Evolutionary conservation across 2,329 filamentous ascomycete species (phyloP).

Genomic region (Penicillium sp.): DNA sequence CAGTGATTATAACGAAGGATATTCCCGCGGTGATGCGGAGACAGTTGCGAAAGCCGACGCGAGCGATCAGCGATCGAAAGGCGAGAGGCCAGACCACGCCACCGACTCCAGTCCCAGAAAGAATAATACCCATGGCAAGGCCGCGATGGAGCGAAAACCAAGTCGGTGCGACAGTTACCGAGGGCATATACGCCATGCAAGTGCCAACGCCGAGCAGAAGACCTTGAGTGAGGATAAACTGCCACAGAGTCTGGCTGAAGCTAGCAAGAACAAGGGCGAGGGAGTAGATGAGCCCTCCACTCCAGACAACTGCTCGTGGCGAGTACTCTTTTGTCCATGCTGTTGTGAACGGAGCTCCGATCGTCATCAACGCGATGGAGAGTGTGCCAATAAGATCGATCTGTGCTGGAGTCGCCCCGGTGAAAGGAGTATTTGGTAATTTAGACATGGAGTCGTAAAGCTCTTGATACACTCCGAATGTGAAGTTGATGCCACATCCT

Average conservation of each 20-base stretch:
- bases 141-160: constrained; percentile 43
- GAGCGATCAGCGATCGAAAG: constrained; percentile 33
- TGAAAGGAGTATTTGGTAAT: constrained; percentile 37
- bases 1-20: constrained; percentile 33
- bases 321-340: constrained; percentile 41
- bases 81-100: constrained; percentile 43
- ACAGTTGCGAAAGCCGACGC: constrained; percentile 43
- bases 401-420: constrained; percentile 37
- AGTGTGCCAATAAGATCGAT: constrained; percentile 47
- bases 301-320: constrained; percentile 33
- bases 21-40: constrained; percentile 40
- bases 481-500: constrained; percentile 43
- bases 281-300: constrained; percentile 35
- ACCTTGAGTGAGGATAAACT: constrained; percentile 40
- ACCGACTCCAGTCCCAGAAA: constrained; percentile 43
- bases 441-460: constrained; percentile 41
- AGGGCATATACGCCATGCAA: constrained; percentile 42
- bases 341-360: constrained; percentile 39
- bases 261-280: constrained; percentile 35
- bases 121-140: constrained; percentile 45
- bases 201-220: constrained; percentile 42
- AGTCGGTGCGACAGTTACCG: constrained; percentile 42
- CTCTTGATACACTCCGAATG: constrained; percentile 47
- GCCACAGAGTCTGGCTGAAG: constrained; percentile 38
- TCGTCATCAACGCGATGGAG: constrained; percentile 40